Conservation (phyloP, 768 basidiomycete species). For the Lentinula sp. region DNA sequence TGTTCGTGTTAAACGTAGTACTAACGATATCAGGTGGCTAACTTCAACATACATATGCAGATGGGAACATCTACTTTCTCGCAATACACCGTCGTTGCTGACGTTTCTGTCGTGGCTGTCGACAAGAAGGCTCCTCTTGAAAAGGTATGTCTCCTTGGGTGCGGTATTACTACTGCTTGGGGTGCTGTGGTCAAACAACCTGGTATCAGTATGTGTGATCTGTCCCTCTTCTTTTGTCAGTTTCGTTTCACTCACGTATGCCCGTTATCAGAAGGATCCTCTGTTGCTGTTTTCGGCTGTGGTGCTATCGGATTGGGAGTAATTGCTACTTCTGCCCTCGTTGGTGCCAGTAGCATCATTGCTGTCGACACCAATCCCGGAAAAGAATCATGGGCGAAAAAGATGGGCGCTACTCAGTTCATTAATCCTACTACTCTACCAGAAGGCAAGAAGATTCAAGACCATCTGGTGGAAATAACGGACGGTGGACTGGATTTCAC, state of each 20-base stretch:
- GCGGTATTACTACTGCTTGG: conserved; percentile 98
- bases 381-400: conserved; percentile 84
- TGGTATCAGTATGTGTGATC: conserved; percentile 59
- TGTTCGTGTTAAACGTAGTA: conserved; percentile 40
- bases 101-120: conserved; percentile 93
- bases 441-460: conserved; percentile 81
- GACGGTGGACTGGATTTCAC: conserved; percentile 98
- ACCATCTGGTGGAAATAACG: conserved; percentile 84
- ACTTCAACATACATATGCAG: conserved; percentile 28
- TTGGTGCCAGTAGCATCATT: conserved; percentile 84
- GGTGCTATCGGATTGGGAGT: conserved; percentile 96
- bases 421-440: conserved; percentile 73
- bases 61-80: conserved; percentile 99
- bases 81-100: conserved; percentile 98
- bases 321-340: conserved; percentile 69
- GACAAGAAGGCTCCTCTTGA: conserved; percentile 83
- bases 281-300: conserved; percentile 92
- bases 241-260: conserved; percentile 4
- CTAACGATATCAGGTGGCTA: neutral
- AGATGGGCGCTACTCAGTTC: conserved; percentile 95
- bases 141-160: conserved; percentile 95
- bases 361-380: conserved; percentile 85
- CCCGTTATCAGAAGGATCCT: conserved; percentile 58
- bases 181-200: conserved; percentile 91
- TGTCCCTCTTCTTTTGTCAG: neutral